Evolutionary conservation across 306 rosid species (phyloP), one percentile per base, ranked within the genome.

Genomic region (Trifolium fragiferum): DNA sequence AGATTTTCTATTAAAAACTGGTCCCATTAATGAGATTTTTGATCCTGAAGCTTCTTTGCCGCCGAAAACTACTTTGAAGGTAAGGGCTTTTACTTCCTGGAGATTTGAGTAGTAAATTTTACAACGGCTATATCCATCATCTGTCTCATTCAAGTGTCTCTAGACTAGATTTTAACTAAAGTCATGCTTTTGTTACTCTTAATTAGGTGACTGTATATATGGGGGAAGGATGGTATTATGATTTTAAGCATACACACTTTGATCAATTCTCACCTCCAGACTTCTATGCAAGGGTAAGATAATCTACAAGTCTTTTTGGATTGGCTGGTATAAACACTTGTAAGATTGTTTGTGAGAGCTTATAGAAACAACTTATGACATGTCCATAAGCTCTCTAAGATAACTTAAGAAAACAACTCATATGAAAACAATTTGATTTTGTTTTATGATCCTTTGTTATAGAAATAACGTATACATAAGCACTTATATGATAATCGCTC

Each of bases 191-290:
- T 49, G 10, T 89, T 79, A 46, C 78, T 75, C 20, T 54, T 72
- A 59, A 66, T 64, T 76, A 94, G 99, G 97, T 88, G 74, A 92
- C 92, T 66, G 78, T 95, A 18, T 90, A 82, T 61, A 87, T 95
- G 93, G 99, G 99, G 9, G 96, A 95, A 89, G 99, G 99, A 73
- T 95, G 99, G 99, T 87, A 78, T 68, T 41, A 84, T 43, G 99
- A 95, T 85, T 95, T 95, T 73, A 73, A 60, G 55, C 91, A 80
- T 66, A 89, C 96, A 0, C 98, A 90, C 89, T 95, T 92, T 54
- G 99, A 95, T 77, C 89, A 90, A 33, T 95, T 77, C 79, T 95
- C 98, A 40, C 98, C 99, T 37, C 99, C 99, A 4, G 99, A 95
- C 83, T 95, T 95, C 85, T 95, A 95, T 54, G 59, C 98, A 25